These are phyloP conservation scores for Tetrapisispora arboricola DNA, from an alignment of 805 yeast species.

Conservation along the genomic window DNA sequence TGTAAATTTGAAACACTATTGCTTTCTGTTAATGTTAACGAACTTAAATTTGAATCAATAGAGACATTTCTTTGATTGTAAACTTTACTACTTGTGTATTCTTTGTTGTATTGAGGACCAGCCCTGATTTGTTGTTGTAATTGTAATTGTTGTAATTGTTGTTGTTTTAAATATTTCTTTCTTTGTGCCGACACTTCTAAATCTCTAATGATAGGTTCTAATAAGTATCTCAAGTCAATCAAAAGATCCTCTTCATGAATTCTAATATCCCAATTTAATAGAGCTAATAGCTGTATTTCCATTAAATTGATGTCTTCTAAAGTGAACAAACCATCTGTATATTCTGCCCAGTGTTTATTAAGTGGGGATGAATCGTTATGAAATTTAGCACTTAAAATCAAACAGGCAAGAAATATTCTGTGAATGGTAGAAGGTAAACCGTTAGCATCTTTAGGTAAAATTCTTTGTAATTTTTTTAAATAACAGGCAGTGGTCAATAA, in stretches of 20 bases:
- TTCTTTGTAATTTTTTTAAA: slow-evolving; percentile 48
- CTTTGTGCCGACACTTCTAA: slow-evolving; percentile 24
- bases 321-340: slow-evolving; percentile 63
- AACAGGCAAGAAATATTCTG: slow-evolving; percentile 63
- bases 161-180: slow-evolving; percentile 8
- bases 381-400: slow-evolving; percentile 61
- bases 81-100: slow-evolving; percentile 5
- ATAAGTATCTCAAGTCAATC: slow-evolving; percentile 57
- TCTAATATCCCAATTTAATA: slow-evolving; percentile 62
- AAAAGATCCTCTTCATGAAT: slow-evolving; percentile 61
- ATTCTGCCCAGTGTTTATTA: slow-evolving; percentile 69
- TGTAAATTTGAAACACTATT: slow-evolving; percentile 5
- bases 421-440: slow-evolving; percentile 76
- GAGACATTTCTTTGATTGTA: slow-evolving; percentile 18
- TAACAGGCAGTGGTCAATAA: slow-evolving; percentile 63
- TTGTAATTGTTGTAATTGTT: slow-evolving; percentile 1
- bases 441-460: slow-evolving; percentile 59
- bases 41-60: slow-evolving; percentile 9
- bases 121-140: neutral
- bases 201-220: slow-evolving; percentile 58
- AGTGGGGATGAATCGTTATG: slow-evolving; percentile 74
- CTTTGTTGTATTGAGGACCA: neutral
- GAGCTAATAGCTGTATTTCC: slow-evolving; percentile 65
- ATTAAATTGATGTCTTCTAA: slow-evolving; percentile 63
- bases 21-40: slow-evolving; percentile 9